phyloP scores from a whole-genome alignment of 1,284 basidiomycete species.

The Cutaneotrichosporon sp. region DNA sequence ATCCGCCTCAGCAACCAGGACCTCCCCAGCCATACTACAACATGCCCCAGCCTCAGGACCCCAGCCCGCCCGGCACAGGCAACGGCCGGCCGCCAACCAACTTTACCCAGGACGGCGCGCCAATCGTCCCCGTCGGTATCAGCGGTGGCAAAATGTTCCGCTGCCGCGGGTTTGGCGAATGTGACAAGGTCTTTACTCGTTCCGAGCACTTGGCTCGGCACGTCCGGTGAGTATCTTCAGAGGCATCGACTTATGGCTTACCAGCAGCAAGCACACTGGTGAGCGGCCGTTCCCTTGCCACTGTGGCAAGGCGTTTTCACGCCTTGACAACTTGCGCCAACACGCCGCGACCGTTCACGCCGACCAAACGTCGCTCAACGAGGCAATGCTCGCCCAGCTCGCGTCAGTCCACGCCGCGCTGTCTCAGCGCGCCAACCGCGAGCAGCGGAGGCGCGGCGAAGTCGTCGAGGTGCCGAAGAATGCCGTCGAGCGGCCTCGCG shows the following conservation, averaged over 20 bases:
- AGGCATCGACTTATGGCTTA: constrained; percentile 4
- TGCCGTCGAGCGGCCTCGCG: constrained; percentile 38
- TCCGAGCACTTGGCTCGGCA: constrained; percentile 93
- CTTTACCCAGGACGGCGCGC: constrained; percentile 38
- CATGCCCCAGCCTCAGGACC: constrained; percentile 24
- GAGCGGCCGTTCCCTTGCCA: constrained; percentile 93
- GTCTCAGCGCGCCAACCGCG: constrained; percentile 47
- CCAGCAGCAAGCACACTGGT: constrained; percentile 84
- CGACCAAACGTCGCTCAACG: constrained; percentile 77
- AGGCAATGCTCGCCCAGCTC: constrained; percentile 84
- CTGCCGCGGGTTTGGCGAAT: constrained; percentile 89
- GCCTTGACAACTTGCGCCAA: constrained; percentile 92
- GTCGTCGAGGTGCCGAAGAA: constrained; percentile 48
- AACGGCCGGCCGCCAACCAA: constrained; percentile 7
- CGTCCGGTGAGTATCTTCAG: constrained; percentile 61
- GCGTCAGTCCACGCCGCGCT: constrained; percentile 79
- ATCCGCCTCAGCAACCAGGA: constrained; percentile 30
- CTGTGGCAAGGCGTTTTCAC: constrained; percentile 89
- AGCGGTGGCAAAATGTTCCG: constrained; percentile 76
- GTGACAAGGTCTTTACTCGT: constrained; percentile 91
- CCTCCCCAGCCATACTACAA: constrained; percentile 24
- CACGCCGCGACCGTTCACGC: constrained; percentile 94
- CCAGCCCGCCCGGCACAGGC: constrained; percentile 29
- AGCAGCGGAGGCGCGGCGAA: constrained; percentile 45
- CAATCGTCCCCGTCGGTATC: constrained; percentile 46